Base-by-base conservation (phyloP, 176 grass and related monocot species). In the Carex littledalei region DNA sequence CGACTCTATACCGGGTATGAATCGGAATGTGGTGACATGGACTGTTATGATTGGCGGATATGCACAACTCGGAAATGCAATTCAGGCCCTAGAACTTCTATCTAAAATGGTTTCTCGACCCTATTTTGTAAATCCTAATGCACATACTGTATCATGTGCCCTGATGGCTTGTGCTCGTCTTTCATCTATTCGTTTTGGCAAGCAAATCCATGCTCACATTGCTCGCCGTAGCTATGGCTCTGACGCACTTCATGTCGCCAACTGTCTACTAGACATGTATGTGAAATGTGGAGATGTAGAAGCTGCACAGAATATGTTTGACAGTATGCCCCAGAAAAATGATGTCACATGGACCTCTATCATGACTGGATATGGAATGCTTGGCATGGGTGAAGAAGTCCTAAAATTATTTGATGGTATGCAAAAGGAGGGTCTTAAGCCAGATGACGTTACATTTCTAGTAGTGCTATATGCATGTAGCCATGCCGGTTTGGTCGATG, bases 11-110 rank as follows among this genome's bases (percentile, higher is more conserved):
- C 88, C 89, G 67, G 80, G 20, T 61, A 78, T 59, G 52, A 79
- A 89, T 60, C 87, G 91, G 37, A 92, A 90, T 83, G 90, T 97
- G 10, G 94, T 97, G 41, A 92, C 90, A 74, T 97, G 94, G 94
- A 97, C 94, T 76, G 94, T 94, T 73, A 97, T 97, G 92, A 94
- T 97, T 32, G 92, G 94, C 84, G 94, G 94, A 41, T 89, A 91
- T 89, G 88, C 94, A 29, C 94, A 94, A 86, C 89, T 88, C 59
- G 90, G 94, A 77, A 86, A 94, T 80, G 86, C 94, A 32, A 94
- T 91, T 87, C 86, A 86, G 85, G 91, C 94, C 12, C 68, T 97
- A 24, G 61, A 85, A 79, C 83, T 97, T 87, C 92, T 97, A 75
- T 85, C 83, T 6, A 56, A 89, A 29, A 97, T 97, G 94, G 15